Conservation (phyloP, 352 stramenopile genomes). For the Aphanomyces stellatus region DNA sequence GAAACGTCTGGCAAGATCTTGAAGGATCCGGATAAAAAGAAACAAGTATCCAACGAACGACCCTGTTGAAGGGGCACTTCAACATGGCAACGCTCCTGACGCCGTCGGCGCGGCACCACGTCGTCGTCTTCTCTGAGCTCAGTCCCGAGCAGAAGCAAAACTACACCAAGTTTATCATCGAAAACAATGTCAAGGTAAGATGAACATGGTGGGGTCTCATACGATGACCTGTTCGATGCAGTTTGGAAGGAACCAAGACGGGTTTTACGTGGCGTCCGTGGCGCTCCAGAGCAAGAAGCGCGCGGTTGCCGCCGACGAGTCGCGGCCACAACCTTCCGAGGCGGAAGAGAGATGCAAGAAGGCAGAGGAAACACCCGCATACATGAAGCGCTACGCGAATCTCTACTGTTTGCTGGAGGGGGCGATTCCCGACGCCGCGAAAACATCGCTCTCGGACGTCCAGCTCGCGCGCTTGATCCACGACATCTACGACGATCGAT, state of each 20-base stretch:
- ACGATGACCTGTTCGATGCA: constrained; percentile 19
- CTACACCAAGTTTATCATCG: constrained; percentile 63
- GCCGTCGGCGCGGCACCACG: constrained; percentile 24
- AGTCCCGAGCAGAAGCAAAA: constrained; percentile 42
- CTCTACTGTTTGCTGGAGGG: constrained; percentile 34
- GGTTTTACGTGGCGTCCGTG: constrained; percentile 49
- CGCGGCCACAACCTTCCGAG: background rate
- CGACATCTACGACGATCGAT: constrained; percentile 59
- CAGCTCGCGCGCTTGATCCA: constrained; percentile 30
- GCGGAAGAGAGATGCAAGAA: constrained; percentile 10
- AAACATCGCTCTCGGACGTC: background rate
- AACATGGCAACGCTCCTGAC: too few species aligned
- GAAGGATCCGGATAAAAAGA: too few species aligned
- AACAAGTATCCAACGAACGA: too few species aligned
- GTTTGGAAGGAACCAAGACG: constrained; percentile 46
- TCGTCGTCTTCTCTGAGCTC: constrained; percentile 59
- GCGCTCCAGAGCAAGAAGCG: constrained; percentile 24
- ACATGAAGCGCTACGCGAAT: constrained; percentile 25
- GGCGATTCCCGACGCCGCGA: constrained; percentile 29
- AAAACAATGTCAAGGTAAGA: constrained; percentile 50
- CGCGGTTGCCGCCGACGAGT: background rate
- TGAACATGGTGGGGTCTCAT: too few species aligned
- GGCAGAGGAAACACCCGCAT: background rate
- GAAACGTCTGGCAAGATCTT: too few species aligned
- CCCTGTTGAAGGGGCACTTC: background rate